A percentile compares a stretch with the other conserved stretches of the same genome.
These are phyloP conservation scores for Talaromyces sp. DNA, from an alignment of 2,329 filamentous ascomycete genomes.

Conservation along the genomic window DNA sequence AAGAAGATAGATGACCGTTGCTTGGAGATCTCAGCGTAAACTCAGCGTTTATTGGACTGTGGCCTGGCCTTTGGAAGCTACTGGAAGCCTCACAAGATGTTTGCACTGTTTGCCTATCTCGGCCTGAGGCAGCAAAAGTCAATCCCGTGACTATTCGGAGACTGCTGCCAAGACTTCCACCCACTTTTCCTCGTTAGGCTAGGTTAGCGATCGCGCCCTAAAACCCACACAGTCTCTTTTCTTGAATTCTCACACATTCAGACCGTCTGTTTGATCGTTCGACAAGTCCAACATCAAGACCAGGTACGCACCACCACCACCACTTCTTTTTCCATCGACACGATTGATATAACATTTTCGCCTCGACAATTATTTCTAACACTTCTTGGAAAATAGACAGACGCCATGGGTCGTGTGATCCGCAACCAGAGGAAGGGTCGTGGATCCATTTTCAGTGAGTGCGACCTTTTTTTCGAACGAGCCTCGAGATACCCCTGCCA, in stretches of 20 bases:
- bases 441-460: slow-evolving; percentile 72
- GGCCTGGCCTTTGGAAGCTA: slow-evolving; percentile 35
- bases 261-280: slow-evolving; percentile 26
- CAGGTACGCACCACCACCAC: slow-evolving; percentile 38
- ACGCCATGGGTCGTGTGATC: slow-evolving; percentile 66
- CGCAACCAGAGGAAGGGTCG: slow-evolving; percentile 75
- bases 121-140: slow-evolving; percentile 24
- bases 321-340: slow-evolving; percentile 28
- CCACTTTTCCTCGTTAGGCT: slow-evolving; percentile 29
- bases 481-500: slow-evolving; percentile 21
- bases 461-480: slow-evolving; percentile 36
- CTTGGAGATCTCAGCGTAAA: neutral
- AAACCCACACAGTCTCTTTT: slow-evolving; percentile 43
- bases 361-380: slow-evolving; percentile 17
- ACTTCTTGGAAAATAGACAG: slow-evolving; percentile 33
- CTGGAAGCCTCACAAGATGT: slow-evolving; percentile 37
- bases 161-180: slow-evolving; percentile 29
- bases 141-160: neutral
- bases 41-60: slow-evolving; percentile 5
- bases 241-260: slow-evolving; percentile 40
- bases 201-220: slow-evolving; percentile 47
- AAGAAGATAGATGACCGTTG: slow-evolving; percentile 2
- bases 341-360: slow-evolving; percentile 20
- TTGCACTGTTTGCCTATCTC: slow-evolving; percentile 33
- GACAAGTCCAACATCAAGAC: slow-evolving; percentile 43